These are phyloP conservation scores for Hypoxylon fragiforme DNA, from an alignment of 495 filamentous ascomycete species.

Conservation along the genomic window DNA sequence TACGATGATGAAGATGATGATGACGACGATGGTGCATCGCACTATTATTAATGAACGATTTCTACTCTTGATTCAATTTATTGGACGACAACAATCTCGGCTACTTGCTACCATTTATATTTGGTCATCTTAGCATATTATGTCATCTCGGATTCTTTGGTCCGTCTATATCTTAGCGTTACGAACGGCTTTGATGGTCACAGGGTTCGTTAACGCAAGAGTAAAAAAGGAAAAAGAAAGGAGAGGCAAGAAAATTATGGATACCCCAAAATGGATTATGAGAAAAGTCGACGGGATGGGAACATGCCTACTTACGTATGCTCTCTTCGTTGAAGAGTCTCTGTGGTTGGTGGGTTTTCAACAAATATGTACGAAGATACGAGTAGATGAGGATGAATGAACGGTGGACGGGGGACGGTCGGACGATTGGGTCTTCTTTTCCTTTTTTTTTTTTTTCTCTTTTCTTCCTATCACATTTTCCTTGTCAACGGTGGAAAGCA, in stretches of 20 bases:
- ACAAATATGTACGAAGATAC: slow-evolving; percentile 31
- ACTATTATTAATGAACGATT: too few relatives aligned
- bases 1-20: slow-evolving; percentile 13
- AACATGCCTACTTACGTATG: slow-evolving; percentile 2
- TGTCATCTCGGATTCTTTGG: slow-evolving; percentile 11
- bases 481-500: slow-evolving; percentile 8
- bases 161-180: slow-evolving; percentile 20
- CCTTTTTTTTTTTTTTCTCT: too few relatives aligned
- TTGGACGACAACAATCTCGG: slow-evolving; percentile 8
- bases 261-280: slow-evolving; percentile 32
- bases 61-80: slow-evolving; percentile 22
- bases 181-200: slow-evolving; percentile 4
- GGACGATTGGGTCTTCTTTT: background rate
- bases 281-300: slow-evolving; percentile 19
- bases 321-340: slow-evolving; percentile 10
- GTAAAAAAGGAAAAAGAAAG: too few relatives aligned
- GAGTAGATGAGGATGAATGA: slow-evolving; percentile 28
- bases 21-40: too few relatives aligned
- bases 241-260: slow-evolving; percentile 6
- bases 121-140: slow-evolving; percentile 20
- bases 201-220: slow-evolving; percentile 12
- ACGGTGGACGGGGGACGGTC: slow-evolving; percentile 13
- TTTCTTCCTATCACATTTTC: too few relatives aligned
- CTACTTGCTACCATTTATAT: slow-evolving; percentile 19
- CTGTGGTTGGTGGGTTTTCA: slow-evolving; percentile 21